A percentile compares a stretch with the other conserved stretches of the same genome.
phyloP scores from a whole-genome alignment of 2,329 filamentous ascomycete genomes.

The Monosporascus sp. region DNA sequence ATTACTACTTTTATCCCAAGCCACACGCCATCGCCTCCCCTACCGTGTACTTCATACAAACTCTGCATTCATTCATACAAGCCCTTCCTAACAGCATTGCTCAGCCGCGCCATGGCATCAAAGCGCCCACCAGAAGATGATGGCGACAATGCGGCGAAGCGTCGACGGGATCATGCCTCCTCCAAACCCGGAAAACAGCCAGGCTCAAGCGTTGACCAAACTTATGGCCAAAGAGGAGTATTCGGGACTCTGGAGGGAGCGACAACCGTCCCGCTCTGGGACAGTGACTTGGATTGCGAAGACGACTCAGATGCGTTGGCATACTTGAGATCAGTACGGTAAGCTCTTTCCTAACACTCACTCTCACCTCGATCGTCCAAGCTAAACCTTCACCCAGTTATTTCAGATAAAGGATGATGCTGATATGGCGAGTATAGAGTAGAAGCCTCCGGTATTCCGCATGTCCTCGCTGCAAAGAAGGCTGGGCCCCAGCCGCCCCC shows the following conservation, averaged over 20 bases:
- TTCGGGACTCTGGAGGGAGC: constrained; percentile 48
- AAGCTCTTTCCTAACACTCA: constrained; percentile 23
- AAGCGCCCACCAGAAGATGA: constrained; percentile 21
- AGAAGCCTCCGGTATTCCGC: constrained; percentile 69
- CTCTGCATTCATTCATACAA: neutral
- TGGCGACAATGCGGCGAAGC: constrained; percentile 10
- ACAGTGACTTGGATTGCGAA: constrained; percentile 48
- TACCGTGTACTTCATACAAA: neutral
- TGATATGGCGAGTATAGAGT: constrained; percentile 58
- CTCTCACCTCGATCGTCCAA: constrained; percentile 4
- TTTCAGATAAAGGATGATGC: constrained; percentile 24
- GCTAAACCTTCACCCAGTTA: constrained; percentile 18
- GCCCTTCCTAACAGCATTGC: neutral
- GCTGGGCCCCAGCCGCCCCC: constrained; percentile 42
- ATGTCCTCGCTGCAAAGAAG: constrained; percentile 61
- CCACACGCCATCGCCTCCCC: neutral
- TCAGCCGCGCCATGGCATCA: constrained; percentile 9
- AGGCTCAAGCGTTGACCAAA: constrained; percentile 34
- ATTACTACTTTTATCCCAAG: no score
- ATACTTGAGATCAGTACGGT: constrained; percentile 57
- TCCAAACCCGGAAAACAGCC: constrained; percentile 6
- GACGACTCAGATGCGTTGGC: constrained; percentile 50
- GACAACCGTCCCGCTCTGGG: constrained; percentile 28
- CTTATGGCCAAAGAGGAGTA: constrained; percentile 52
- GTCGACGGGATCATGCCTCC: neutral